A percentile compares a stretch with the other conserved stretches of the same genome.
Conservation (phyloP, 148 eudicot genomes). For the Selenicereus undatus region DNA sequence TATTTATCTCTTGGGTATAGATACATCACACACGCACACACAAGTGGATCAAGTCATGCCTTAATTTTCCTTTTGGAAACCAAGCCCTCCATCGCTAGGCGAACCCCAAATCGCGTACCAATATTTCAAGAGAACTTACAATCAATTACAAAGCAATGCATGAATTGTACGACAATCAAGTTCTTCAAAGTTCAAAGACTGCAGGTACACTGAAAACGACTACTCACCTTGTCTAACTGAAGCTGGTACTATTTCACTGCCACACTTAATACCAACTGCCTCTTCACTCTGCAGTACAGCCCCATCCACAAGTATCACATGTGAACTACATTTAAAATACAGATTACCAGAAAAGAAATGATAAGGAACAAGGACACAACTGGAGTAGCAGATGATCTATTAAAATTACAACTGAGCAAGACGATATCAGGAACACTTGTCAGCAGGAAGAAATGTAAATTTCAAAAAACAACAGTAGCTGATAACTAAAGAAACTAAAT, state of each 20-base stretch:
- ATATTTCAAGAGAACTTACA: background rate
- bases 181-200: conserved; percentile 3
- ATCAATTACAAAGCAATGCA: background rate
- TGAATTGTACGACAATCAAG: background rate
- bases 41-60: background rate
- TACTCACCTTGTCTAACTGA: conserved; percentile 46
- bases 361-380: conserved; percentile 9
- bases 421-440: background rate
- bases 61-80: background rate
- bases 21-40: background rate
- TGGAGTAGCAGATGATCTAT: background rate
- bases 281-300: conserved; percentile 41
- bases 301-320: conserved; percentile 56
- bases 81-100: background rate
- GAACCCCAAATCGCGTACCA: background rate
- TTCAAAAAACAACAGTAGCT: no score
- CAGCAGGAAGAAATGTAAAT: background rate
- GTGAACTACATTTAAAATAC: conserved; percentile 30
- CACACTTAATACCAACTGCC: conserved; percentile 50
- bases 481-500: no score
- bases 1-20: background rate
- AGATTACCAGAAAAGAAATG: conserved; percentile 8
- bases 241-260: conserved; percentile 63
- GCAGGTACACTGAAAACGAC: background rate
- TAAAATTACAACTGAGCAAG: background rate